Evolutionary conservation across 2,329 filamentous ascomycete genomes (phyloP).

Genomic region (Aspergillus jensenii): DNA sequence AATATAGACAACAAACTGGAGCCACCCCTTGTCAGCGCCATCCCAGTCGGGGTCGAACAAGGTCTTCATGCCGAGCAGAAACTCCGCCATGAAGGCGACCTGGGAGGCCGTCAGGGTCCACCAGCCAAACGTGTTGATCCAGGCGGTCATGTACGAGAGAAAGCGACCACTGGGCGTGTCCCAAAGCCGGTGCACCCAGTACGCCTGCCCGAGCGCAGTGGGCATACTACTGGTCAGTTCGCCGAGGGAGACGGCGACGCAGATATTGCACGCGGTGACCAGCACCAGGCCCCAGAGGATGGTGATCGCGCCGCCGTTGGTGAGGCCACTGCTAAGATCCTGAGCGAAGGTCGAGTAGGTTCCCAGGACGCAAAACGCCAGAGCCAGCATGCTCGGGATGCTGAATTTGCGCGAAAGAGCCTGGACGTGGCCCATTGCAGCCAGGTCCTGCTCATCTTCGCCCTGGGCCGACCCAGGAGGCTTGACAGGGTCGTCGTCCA

Average conservation of each 20-base stretch:
- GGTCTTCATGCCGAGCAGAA: slow-evolving; percentile 57
- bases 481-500: neutral
- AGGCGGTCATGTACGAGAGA: slow-evolving; percentile 57
- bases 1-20: slow-evolving; percentile 57
- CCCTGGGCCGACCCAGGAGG: neutral
- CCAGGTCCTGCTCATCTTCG: slow-evolving; percentile 44
- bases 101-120: slow-evolving; percentile 58
- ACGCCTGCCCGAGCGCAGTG: slow-evolving; percentile 60
- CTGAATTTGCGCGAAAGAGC: slow-evolving; percentile 51
- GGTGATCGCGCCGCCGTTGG: slow-evolving; percentile 66
- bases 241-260: slow-evolving; percentile 64
- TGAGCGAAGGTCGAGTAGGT: slow-evolving; percentile 61
- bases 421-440: slow-evolving; percentile 45
- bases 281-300: slow-evolving; percentile 69
- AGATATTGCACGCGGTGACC: slow-evolving; percentile 61
- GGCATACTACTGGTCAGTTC: slow-evolving; percentile 67
- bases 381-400: slow-evolving; percentile 57
- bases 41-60: slow-evolving; percentile 53
- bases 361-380: slow-evolving; percentile 58
- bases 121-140: slow-evolving; percentile 63
- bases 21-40: slow-evolving; percentile 49
- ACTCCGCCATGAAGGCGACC: slow-evolving; percentile 59
- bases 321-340: slow-evolving; percentile 52
- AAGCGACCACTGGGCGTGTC: slow-evolving; percentile 46
- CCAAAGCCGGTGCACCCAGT: slow-evolving; percentile 54